phyloP scores from a whole-genome alignment of 2,329 filamentous ascomycete genomes.

The Delphinella strobiligena region DNA sequence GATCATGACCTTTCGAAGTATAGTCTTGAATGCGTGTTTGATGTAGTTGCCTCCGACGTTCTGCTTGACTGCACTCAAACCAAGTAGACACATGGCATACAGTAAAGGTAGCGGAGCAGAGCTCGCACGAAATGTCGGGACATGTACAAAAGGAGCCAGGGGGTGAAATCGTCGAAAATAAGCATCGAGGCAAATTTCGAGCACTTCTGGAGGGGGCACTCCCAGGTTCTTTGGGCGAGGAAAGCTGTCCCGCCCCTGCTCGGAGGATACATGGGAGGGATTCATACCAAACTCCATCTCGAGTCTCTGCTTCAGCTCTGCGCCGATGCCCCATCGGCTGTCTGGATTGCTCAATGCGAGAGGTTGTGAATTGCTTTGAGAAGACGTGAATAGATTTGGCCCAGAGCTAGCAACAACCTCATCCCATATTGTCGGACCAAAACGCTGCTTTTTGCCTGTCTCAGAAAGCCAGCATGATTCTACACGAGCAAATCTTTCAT shows the following conservation, averaged over 20 bases:
- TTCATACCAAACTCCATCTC: slow-evolving; percentile 16
- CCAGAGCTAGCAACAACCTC: slow-evolving; percentile 19
- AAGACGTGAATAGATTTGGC: slow-evolving; percentile 24
- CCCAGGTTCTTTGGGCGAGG: slow-evolving; percentile 19
- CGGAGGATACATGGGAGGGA: slow-evolving; percentile 13
- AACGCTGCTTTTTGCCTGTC: slow-evolving; percentile 18
- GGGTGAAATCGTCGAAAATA: slow-evolving; percentile 44
- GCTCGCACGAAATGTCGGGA: slow-evolving; percentile 40
- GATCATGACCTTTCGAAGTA: slow-evolving; percentile 28
- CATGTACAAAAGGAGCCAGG: slow-evolving; percentile 40
- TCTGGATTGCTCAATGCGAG: slow-evolving; percentile 18
- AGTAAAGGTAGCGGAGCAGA: slow-evolving; percentile 34
- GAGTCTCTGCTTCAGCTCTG: slow-evolving; percentile 29
- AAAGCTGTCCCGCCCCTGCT: slow-evolving; percentile 15
- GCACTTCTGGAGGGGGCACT: slow-evolving; percentile 39
- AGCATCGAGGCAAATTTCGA: slow-evolving; percentile 42
- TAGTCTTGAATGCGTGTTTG: slow-evolving; percentile 30
- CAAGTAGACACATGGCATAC: slow-evolving; percentile 42
- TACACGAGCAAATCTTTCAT: slow-evolving; percentile 26
- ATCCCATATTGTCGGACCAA: slow-evolving; percentile 25
- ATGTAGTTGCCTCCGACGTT: slow-evolving; percentile 40
- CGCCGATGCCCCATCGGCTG: slow-evolving; percentile 25
- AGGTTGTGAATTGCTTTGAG: slow-evolving; percentile 12
- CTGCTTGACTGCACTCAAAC: slow-evolving; percentile 39
- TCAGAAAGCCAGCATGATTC: slow-evolving; percentile 26